phyloP scores from a whole-genome alignment of 106 monocot genomes.

The Dioscorea alata region DNA sequence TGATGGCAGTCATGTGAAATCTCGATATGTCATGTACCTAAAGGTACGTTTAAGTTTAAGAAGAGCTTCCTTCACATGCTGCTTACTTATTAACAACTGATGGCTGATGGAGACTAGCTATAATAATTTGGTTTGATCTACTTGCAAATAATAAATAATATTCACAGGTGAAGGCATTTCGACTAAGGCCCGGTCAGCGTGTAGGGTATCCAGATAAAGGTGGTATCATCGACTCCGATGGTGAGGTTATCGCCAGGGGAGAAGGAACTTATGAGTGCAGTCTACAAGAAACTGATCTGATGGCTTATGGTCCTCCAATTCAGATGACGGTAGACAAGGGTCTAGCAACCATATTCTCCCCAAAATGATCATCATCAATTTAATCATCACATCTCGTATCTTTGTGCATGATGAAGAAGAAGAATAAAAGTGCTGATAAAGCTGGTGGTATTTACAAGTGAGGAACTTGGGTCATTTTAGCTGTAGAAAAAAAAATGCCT shows the following conservation, averaged over 20 bases:
- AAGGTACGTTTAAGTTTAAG: constrained; percentile 37
- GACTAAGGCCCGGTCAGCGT: constrained; percentile 54
- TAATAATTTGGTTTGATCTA: background rate
- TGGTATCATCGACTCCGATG: constrained; percentile 77
- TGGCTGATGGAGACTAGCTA: background rate
- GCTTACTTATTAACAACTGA: background rate
- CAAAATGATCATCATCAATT: too few species aligned
- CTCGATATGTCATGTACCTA: constrained; percentile 59
- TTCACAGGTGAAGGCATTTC: constrained; percentile 73
- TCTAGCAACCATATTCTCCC: constrained; percentile 67
- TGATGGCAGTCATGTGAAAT: constrained; percentile 63
- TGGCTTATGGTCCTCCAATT: constrained; percentile 70
- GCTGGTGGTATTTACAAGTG: too few species aligned
- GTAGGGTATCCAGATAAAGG: constrained; percentile 46
- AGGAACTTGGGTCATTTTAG: too few species aligned
- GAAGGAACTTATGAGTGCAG: constrained; percentile 19
- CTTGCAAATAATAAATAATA: too few species aligned
- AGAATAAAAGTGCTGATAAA: too few species aligned
- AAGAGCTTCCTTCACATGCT: background rate
- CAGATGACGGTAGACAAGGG: constrained; percentile 57
- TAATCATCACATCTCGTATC: too few species aligned
- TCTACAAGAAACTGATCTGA: constrained; percentile 25
- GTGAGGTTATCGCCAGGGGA: constrained; percentile 79
- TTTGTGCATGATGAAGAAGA: too few species aligned
- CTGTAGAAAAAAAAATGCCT: too few species aligned